phyloP scores from a whole-genome alignment of 768 basidiomycete species.

The Holtermanniella nyarrowii region DNA sequence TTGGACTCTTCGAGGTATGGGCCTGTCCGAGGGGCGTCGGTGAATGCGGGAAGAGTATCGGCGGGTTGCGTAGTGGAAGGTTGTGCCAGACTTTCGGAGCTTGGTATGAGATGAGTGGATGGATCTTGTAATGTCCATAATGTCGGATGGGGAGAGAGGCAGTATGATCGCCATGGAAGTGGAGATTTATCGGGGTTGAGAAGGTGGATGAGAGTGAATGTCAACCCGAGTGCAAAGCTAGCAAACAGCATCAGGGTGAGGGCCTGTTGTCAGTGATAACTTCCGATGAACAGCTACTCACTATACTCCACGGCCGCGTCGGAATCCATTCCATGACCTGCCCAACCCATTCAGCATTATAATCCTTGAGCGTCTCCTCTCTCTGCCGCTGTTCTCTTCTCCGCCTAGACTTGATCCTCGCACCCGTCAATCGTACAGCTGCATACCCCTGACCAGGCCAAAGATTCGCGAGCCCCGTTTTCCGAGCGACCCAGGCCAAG shows the following conservation, averaged over 20 bases:
- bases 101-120: not conserved
- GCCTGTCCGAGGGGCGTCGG: not conserved
- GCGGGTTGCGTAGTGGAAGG: slow-evolving; percentile 42
- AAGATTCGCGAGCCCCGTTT: not conserved
- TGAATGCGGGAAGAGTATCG: slow-evolving; percentile 14
- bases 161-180: slow-evolving; percentile 88
- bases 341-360: slow-evolving; percentile 18
- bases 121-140: slow-evolving; percentile 25
- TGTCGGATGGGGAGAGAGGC: slow-evolving; percentile 49
- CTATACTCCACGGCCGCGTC: slow-evolving; percentile 22
- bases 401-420: not conserved
- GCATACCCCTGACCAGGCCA: not conserved
- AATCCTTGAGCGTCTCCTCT: slow-evolving; percentile 5
- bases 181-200: slow-evolving; percentile 94
- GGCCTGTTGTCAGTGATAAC: slow-evolving; percentile 29
- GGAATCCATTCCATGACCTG: slow-evolving; percentile 19
- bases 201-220: slow-evolving; percentile 78
- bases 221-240: slow-evolving; percentile 69
- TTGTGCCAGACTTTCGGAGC: not conserved
- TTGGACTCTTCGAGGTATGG: slow-evolving; percentile 15
- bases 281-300: slow-evolving; percentile 8
- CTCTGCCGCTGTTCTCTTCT: not conserved
- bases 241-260: slow-evolving; percentile 65
- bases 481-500: slow-evolving; percentile 1
- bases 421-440: not conserved